Evolutionary conservation across 2,329 filamentous ascomycete genomes (phyloP).

Genomic region (Sarocladiaceae sp.): DNA sequence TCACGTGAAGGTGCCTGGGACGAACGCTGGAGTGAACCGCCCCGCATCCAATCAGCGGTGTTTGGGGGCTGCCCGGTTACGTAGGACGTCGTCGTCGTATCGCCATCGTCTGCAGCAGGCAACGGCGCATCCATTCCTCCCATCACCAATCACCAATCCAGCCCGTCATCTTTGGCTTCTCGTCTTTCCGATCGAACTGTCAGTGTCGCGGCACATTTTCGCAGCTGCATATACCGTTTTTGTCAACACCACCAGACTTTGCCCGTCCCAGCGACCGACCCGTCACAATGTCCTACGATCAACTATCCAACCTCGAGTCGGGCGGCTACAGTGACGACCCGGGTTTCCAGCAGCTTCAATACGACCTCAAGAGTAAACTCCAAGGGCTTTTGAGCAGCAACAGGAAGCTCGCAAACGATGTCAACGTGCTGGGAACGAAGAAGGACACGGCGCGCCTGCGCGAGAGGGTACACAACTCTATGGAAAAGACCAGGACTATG

Average conservation of each 20-base stretch:
- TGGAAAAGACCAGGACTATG: slow-evolving; percentile 77
- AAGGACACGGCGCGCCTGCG: slow-evolving; percentile 86
- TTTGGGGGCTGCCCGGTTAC: slow-evolving; percentile 3
- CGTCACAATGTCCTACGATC: slow-evolving; percentile 78
- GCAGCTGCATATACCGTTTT: neutral
- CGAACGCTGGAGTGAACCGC: slow-evolving; percentile 1
- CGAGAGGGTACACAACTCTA: slow-evolving; percentile 79
- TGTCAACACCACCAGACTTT: neutral
- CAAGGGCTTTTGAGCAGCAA: slow-evolving; percentile 88
- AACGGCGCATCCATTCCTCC: slow-evolving; percentile 7
- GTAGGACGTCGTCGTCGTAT: slow-evolving; percentile 1
- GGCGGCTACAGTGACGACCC: slow-evolving; percentile 88
- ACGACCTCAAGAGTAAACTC: slow-evolving; percentile 78
- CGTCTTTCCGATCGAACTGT: neutral
- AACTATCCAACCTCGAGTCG: slow-evolving; percentile 76
- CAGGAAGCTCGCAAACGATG: slow-evolving; percentile 74
- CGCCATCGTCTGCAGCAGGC: slow-evolving; percentile 5
- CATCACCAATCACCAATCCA: neutral
- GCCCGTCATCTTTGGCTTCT: neutral
- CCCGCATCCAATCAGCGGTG: slow-evolving; percentile 5
- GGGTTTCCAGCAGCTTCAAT: slow-evolving; percentile 78
- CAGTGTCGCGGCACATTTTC: neutral
- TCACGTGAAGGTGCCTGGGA: slow-evolving; percentile 7
- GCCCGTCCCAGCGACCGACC: too few relatives aligned
- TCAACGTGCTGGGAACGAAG: slow-evolving; percentile 79